Base-by-base conservation (phyloP, 2,329 filamentous ascomycete genomes). In the Colletotrichum melonis region DNA sequence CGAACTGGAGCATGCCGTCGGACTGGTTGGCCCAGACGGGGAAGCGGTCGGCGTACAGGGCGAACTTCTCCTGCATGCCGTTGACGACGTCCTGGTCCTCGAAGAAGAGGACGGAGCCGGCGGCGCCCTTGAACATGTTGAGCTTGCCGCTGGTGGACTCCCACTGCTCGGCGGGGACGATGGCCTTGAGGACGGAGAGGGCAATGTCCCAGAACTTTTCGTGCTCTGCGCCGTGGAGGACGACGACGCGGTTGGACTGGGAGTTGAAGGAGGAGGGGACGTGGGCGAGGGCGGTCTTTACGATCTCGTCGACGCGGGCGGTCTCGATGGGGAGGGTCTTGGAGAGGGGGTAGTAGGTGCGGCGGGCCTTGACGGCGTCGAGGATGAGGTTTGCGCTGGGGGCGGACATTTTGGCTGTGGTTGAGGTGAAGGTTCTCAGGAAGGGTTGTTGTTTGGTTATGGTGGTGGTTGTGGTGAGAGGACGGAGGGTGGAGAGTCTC, bases 51-150 rank as follows among this genome's bases (percentile, higher is more conserved):
- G 93, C 92, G 87, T 94, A 97, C 69, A 89, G 73, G 68, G 94
- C 84, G 84, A 92, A 94, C 76, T 92, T 90, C 76, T 89, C 86
- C 85, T 95, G 90, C 78, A 94, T 88, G 69, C 81, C 84, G 77
- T 92, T 84, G 82, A 96, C 88, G 77, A 90, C 88, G 67, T 88
- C 85, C 76, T 91, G 88, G 86, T 97, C 94, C 84, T 94, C 92
- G 87, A 94, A 97, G 90, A 97, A 98, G 78, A 98, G 90, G 78
- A 96, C 92, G 66, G 94, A 94, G 77, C 94, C 95, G 77, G 95
- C 94, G 24, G 84, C 94, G 69, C 81, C 91, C 84, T 89, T 89
- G 87, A 97, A 96, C 78, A 84, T 79, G 76, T 79, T 81, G 74
- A 88, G 79, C 78, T 84, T 84, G 76, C 78, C 75, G 68, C 76